Evolutionary conservation across 1,284 basidiomycete species (phyloP), one percentile per base, ranked within the genome.

Genomic region (Sporisorium iseilematis-ciliati): DNA sequence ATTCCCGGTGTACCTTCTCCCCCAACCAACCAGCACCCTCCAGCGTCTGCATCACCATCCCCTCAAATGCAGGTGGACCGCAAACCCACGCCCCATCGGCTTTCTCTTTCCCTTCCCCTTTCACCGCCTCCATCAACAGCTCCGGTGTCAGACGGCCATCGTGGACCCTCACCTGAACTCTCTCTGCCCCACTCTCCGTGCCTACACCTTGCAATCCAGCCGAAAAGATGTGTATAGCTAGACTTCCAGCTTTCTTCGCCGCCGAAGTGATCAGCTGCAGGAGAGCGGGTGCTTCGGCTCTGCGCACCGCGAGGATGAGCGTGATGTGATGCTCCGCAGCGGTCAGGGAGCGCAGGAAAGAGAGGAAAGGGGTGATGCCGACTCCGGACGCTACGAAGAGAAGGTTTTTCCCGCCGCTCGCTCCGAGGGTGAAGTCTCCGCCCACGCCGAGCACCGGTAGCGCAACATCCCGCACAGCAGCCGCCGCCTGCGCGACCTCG

Each of bases 1-100:
- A 60, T 31, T 69, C 71, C 10, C 65, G 49, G 53, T 74, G 62
- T 14, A 74, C 33, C 16, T 42, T 57, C 0, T 56, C 62, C 1
- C 8, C 65, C 2, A 26, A 18, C 57, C 59, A 68, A 5, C 57
- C 54, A 5, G 65, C 58, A 2, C 33, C 20, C 14, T 64, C 57
- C 45, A 74, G 20, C 25, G 65, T 67, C 46, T 74, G 57, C 42
- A 62, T 1, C 12, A 62, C 54, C 26, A 20, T 10, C 5, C 43
- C 26, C 21, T 74, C 71, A 2, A 68, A 49, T 21, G 50, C 26
- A 20, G 71, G 65, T 35, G 61, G 56, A 14, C 65, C 71, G 11
- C 71, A 74, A 2, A 74, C 55, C 61, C 61, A 74, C 8, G 62
- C 61, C 31, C n/a, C n/a, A n/a, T 68, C 65, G 7, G 53, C 35